phyloP scores from a whole-genome alignment of 495 filamentous ascomycete species.

The Penicillium samsonianum region DNA sequence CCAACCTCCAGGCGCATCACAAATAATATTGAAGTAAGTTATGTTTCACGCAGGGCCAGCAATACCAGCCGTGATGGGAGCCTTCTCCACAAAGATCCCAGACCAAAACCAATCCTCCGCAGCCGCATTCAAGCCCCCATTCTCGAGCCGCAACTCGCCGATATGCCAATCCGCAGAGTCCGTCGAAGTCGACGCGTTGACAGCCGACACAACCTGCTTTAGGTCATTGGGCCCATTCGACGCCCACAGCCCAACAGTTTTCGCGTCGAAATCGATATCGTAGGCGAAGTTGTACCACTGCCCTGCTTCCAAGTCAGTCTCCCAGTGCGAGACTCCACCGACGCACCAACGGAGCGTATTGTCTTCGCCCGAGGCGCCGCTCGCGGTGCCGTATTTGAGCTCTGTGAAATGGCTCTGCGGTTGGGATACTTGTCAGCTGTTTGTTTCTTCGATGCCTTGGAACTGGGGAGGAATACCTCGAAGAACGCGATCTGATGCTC shows the following conservation, averaged over 20 bases:
- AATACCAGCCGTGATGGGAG: conserved; percentile 59
- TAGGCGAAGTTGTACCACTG: conserved; percentile 75
- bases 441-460: no score
- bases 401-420: conserved; percentile 70
- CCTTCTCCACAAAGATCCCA: conserved; percentile 70
- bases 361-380: conserved; percentile 48
- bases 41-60: conserved; percentile 39
- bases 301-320: conserved; percentile 50
- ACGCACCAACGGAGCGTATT: conserved; percentile 56
- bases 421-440: conserved; percentile 9
- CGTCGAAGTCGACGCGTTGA: conserved; percentile 58
- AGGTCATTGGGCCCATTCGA: conserved; percentile 60
- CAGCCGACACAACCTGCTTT: conserved; percentile 56
- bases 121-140: conserved; percentile 49
- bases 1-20: no score
- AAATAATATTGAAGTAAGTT: neutral
- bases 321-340: conserved; percentile 54
- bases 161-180: conserved; percentile 77
- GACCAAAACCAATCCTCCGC: conserved; percentile 72
- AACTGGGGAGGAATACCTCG: conserved; percentile 23
- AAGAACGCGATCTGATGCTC: conserved; percentile 81
- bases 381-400: conserved; percentile 62
- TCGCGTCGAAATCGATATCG: conserved; percentile 60
- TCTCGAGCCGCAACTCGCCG: conserved; percentile 66
- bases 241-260: conserved; percentile 69